Base-by-base conservation (phyloP, 306 rosid genomes). In the Crotalaria pallida region DNA sequence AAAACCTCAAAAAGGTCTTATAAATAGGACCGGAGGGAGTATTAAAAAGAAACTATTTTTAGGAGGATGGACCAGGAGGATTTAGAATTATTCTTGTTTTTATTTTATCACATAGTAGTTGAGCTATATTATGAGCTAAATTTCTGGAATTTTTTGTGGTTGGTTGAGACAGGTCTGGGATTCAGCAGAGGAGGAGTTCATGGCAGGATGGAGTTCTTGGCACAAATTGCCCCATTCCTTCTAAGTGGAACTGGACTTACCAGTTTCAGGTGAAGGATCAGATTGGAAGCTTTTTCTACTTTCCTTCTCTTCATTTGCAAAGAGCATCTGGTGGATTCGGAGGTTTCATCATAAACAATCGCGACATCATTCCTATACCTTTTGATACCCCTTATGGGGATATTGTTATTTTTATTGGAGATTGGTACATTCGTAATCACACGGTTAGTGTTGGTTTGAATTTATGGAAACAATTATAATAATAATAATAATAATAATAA, bases 191-290 rank as follows among this genome's bases (percentile, higher is more conserved):
- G 71, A 83, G 97, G 38, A 93, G 84, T 79, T 88, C 97, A 0
- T 90, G 98, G 98, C 94, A 90, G 56, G 98, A 93, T 76, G 98
- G 97, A 65, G 89, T 93, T 76, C 88, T 76, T 31, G 98, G 98
- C 65, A 90, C 98, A 21, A 93, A 90, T 47, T 93, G 98, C 41
- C 98, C 98, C 2, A 90, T 93, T 83, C 98, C 96, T 19, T 80
- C 98, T n/a, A 90, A 85, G 81, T 93, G 98, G 98, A 93, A 93
- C 79, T 93, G 98, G 98, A 93, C 98, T 41, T 93, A 88, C 74
- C 82, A 88, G 51, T 93, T 93, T 80, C 98, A 93, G 77, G 97
- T 93, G 3, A 93, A 93, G 83, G 98, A 93, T 81, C 98, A 93
- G 74, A 80, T 93, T 74, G 98, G 98, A 69, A 93, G 98, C 77